Base-by-base conservation (phyloP, 1,284 basidiomycete species). In the Ustilago curta region DNA sequence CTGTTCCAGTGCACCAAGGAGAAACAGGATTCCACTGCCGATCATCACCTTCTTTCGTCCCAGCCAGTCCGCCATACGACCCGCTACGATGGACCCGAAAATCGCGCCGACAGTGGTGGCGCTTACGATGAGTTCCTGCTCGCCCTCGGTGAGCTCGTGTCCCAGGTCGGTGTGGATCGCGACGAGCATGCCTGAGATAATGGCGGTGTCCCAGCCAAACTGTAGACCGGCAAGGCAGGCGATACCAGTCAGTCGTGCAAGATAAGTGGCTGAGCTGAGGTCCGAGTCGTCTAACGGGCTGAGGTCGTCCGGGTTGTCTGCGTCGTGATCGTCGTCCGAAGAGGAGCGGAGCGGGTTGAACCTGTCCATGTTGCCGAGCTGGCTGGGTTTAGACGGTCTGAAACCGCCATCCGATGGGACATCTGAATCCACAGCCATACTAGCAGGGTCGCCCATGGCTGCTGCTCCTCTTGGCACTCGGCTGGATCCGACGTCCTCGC, bases 51-150 rank as follows among this genome's bases (percentile, higher is more conserved):
- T 78, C 37, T 76, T 73, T 8, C 79, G 58, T 4, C 79, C 81
- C 3, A 75, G 42, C 68, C 74, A 76, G 52, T 80, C 78, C 6
- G 72, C 61, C 50, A 80, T 58, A 29, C 69, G 60, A 6, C 76
- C 78, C 1, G 76, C 80, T 3, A 63, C 47, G 14, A 82, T 58
- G 4, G 78, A 62, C 14, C 79, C 81, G 4, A 80, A 8, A 31
- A 82, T 82, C 2, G 81, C 81, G 12, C 79, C 81, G 14, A 76
- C 70, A 2, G 79, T 82, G 2, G 81, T 82, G 9, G 74, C 67
- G 49, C 66, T 66, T 2, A 82, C 81, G 43, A 82, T 70, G n/a
- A 81, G 59, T 31, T 78, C 81, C 59, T 82, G 81, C 54, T 80
- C 79, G 11, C 71, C 74, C 12, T 78, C 68, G 48, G 52, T 70